Conservation (phyloP, 2,329 filamentous ascomycete species). For the Fusarium pseudocircinatum region DNA sequence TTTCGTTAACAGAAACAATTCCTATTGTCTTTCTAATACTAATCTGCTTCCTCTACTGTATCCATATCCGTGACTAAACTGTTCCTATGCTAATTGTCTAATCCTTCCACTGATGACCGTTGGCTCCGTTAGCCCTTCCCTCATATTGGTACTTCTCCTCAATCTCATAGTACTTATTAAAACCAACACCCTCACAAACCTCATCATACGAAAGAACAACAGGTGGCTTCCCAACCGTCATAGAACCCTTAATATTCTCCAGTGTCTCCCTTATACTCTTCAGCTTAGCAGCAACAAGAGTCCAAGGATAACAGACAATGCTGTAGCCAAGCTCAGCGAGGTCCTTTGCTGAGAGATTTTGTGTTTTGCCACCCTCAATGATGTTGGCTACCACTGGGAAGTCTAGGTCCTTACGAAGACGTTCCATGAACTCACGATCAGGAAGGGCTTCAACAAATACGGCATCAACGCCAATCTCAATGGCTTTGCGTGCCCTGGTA, state of each 20-base stretch:
- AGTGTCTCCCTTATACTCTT: conserved; percentile 52
- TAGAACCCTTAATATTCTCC: conserved; percentile 53
- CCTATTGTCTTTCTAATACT: no score
- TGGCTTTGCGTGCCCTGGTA: conserved; percentile 52
- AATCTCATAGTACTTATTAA: conserved; percentile 51
- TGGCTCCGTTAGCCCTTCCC: conserved; percentile 20
- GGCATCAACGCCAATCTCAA: conserved; percentile 55
- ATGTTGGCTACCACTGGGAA: conserved; percentile 54
- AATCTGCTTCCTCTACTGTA: no score
- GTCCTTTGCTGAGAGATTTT: conserved; percentile 48
- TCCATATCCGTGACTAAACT: no score
- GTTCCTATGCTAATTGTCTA: neutral
- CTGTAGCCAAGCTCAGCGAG: conserved; percentile 51
- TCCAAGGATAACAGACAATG: conserved; percentile 56
- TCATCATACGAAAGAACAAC: conserved; percentile 55
- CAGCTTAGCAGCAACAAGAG: conserved; percentile 54
- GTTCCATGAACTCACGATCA: conserved; percentile 54
- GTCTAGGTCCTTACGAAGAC: conserved; percentile 48
- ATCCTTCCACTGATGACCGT: conserved; percentile 23
- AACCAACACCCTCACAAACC: conserved; percentile 57
- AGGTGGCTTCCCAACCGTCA: conserved; percentile 53
- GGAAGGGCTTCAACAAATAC: conserved; percentile 57
- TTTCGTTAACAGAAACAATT: no score
- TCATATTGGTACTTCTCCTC: conserved; percentile 37
- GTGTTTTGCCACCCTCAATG: conserved; percentile 49